Percentiles rank a stretch among this genome's conserved stretches.
Conservation (phyloP, 495 filamentous ascomycete species). For the Pseudomonodictys pantanalensis region DNA sequence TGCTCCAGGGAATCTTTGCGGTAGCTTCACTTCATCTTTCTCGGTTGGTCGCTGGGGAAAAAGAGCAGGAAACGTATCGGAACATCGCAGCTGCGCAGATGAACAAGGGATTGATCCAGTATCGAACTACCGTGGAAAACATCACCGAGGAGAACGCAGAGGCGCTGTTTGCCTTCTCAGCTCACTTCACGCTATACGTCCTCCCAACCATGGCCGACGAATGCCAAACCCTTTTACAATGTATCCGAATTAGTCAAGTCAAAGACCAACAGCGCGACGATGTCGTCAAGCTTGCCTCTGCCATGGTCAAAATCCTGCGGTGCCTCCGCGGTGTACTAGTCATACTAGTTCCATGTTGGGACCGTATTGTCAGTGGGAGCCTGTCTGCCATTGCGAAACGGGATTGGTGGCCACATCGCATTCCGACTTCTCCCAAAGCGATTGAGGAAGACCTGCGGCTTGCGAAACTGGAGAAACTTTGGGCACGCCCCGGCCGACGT, state of each 20-base stretch:
- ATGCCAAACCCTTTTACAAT: not conserved
- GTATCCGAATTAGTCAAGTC: not conserved
- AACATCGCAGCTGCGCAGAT: conserved; percentile 21
- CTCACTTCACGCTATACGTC: conserved; percentile 3
- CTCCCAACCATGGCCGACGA: conserved; percentile 13
- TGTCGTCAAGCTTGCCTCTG: not conserved
- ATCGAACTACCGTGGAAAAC: conserved; percentile 4
- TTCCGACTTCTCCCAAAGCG: not conserved
- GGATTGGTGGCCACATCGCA: conserved; percentile 17
- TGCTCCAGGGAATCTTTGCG: conserved; percentile 23
- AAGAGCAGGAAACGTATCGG: not conserved
- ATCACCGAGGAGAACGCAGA: conserved; percentile 23
- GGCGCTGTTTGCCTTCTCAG: conserved; percentile 20
- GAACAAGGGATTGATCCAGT: conserved; percentile 15
- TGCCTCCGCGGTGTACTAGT: conserved; percentile 6
- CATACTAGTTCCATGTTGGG: conserved; percentile 15
- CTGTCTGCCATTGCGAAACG: conserved; percentile 1
- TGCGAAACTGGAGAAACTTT: conserved; percentile 3
- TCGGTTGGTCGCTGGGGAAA: not conserved
- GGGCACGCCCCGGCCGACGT: conserved; percentile 10
- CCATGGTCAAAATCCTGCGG: not conserved
- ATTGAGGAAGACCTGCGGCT: conserved; percentile 16
- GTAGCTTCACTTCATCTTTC: conserved; percentile 26
- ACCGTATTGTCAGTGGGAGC: not conserved
- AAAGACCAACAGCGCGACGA: not conserved